Base-by-base conservation (phyloP, 495 filamentous ascomycete species). In the Annulohypoxylon maeteangense region DNA sequence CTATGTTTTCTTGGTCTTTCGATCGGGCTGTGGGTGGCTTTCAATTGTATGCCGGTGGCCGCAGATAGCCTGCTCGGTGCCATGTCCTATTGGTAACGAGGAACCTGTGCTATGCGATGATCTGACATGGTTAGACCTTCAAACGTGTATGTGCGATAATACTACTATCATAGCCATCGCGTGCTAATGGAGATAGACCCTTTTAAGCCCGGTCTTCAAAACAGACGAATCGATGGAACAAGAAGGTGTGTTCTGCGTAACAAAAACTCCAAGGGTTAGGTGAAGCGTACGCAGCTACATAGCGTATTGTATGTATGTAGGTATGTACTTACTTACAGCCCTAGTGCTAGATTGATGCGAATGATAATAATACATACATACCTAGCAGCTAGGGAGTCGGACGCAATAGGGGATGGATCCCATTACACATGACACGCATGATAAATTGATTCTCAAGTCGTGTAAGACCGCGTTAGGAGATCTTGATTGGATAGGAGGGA, bases 351-450 rank as follows among this genome's bases (percentile, higher is more conserved):
- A 7, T 72, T 72, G 65, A 72, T 62, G 66, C 67, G 66, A 70
- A n/a, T n/a, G n/a, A n/a, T n/a, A n/a, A n/a, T 63, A 60, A 66
- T 62, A 48, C 16, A 22, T 53, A 65, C 44, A 7, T 4, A 3
- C 31, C 7, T 10, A 7, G 7, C 10, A 36, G 34, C 7, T 36
- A 36, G 57, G 66, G 66, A 56, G 47, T 38, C 32, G 25, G 57
- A 63, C 67, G 71, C 63, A 74, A 70, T 65, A 61, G 64, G 68
- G 75, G 73, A 68, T 56, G 62, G 74, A 71, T 70, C 66, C 70
- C 62, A 69, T 70, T 74, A 64, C 72, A 71, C 74, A 75, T 70
- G 75, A 77, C 72, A 78, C 75, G 75, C 76, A 77, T 76, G 64
- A 68, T 70, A 68, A 72, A 78, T 76, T 75, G 75, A 76, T 75